Evolutionary conservation across 192 early-diverging fungal genomes (phyloP), one percentile per base, ranked within the genome.

Genomic region (Coemansia pectinata): DNA sequence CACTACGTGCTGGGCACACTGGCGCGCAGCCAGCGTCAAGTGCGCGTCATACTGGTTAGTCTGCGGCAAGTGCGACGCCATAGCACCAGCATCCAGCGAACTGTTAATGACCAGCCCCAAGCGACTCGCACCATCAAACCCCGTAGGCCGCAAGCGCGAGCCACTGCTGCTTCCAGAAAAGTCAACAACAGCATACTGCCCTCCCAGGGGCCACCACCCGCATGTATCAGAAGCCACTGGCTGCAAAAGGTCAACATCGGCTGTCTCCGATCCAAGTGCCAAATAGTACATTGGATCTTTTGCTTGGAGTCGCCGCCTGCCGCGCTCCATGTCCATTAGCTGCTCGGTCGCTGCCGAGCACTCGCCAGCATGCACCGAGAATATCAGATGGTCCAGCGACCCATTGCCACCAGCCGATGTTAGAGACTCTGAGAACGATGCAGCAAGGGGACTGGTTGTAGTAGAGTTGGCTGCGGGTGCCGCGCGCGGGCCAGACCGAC

Each of bases 141-240:
- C 47, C n/a, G 47, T 48, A 21, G 47, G 47, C 47, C 47, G 47
- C 7, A 48, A 21, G 19, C 4, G 62, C 27, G 52, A 40, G 38
- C 23, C 60, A 10, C 25, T 42, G 21, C 42, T 47, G 61, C 48
- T 27, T 17, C 47, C 66, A 17, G 59, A 42, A 59, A 72, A 70
- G 29, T 81, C 78, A 2, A 73, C 36, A 4, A 73, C 71, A 17
- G 63, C 71, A 19, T 67, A 71, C 45, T 76, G 71, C 2, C 80
- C 80, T 40, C 80, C 80, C 67, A 77, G 33, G 14, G 80, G 72
- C 80, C 80, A 83, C 80, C 80, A 83, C n/a, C 44, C 57, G 3
- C 45, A 21, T 14, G 36, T 6, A 4, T 48, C 36, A 14, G 44
- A 34, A 4, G 44, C 29, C 12, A 29, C n/a, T 15, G 69, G 57